phyloP scores from a whole-genome alignment of 768 basidiomycete genomes.

The Collybiopsis confluens region DNA sequence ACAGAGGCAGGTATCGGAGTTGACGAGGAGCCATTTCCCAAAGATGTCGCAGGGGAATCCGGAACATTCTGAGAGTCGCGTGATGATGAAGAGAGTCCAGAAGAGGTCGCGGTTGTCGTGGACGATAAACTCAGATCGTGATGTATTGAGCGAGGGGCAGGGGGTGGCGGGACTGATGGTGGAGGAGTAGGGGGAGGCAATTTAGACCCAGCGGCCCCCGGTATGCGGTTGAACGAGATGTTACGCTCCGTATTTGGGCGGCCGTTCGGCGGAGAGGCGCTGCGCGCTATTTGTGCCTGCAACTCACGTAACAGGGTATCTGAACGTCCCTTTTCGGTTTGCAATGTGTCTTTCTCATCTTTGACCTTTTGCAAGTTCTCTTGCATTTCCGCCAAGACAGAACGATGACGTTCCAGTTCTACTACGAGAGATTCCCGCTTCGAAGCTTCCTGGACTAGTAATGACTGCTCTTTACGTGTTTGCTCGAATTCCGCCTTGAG shows the following conservation, averaged over 20 bases:
- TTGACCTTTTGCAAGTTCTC: slow-evolving; percentile 73
- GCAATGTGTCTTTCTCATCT: slow-evolving; percentile 77
- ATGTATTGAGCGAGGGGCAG: slow-evolving; percentile 51
- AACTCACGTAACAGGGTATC: slow-evolving; percentile 73
- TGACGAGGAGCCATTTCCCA: slow-evolving; percentile 39
- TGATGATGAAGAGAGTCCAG: slow-evolving; percentile 54
- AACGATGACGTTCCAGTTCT: slow-evolving; percentile 77
- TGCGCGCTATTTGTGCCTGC: slow-evolving; percentile 67
- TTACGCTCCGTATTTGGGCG: slow-evolving; percentile 51
- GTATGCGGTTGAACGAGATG: slow-evolving; percentile 50
- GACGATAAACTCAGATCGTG: slow-evolving; percentile 59
- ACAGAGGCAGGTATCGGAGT: slow-evolving; percentile 33
- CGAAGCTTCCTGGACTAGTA: slow-evolving; percentile 66
- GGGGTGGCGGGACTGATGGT: slow-evolving; percentile 82
- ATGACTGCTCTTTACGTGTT: slow-evolving; percentile 54
- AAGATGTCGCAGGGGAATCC: slow-evolving; percentile 64
- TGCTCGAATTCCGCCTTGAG: slow-evolving; percentile 58
- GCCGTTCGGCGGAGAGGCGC: slow-evolving; percentile 50
- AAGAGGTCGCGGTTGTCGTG: slow-evolving; percentile 51
- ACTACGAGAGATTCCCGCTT: slow-evolving; percentile 69
- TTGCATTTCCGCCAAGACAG: slow-evolving; percentile 71
- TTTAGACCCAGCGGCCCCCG: slow-evolving; percentile 64
- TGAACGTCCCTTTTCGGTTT: slow-evolving; percentile 65
- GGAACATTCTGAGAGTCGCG: slow-evolving; percentile 51
- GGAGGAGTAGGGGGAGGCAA: slow-evolving; percentile 87